Percentiles rank a stretch among this genome's conserved stretches.
phyloP scores from a whole-genome alignment of 352 stramenopile species.

The Pythium periplocum region DNA sequence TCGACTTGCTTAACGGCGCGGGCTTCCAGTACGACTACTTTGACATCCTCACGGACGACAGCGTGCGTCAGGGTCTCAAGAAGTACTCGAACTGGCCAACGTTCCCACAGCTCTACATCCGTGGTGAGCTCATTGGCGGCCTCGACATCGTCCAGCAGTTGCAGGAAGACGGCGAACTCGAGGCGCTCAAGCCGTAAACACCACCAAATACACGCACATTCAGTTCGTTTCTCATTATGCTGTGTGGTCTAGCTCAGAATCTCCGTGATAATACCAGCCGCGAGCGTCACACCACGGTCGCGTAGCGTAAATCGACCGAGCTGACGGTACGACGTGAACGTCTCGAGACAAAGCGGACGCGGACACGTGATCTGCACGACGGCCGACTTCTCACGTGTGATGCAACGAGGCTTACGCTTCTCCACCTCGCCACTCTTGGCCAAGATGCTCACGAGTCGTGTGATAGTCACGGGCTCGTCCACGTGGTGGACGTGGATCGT shows the following conservation, averaged over 20 bases:
- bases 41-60: constrained; percentile 96
- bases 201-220: too few species aligned
- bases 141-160: constrained; percentile 98
- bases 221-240: too few species aligned
- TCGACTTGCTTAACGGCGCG: constrained; percentile 89
- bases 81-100: constrained; percentile 98
- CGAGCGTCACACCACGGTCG: constrained; percentile 75
- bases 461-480: constrained; percentile 80
- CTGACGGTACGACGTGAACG: constrained; percentile 73
- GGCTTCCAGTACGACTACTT: constrained; percentile 94
- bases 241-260: constrained; percentile 45
- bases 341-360: constrained; percentile 75
- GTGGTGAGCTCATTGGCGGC: constrained; percentile 96
- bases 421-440: constrained; percentile 69
- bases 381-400: constrained; percentile 77
- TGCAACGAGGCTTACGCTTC: constrained; percentile 80
- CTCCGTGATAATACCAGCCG: constrained; percentile 81
- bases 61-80: constrained; percentile 96
- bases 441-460: constrained; percentile 70
- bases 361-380: constrained; percentile 81
- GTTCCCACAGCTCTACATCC: constrained; percentile 97
- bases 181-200: constrained; percentile 65
- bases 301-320: constrained; percentile 81
- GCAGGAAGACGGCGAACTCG: constrained; percentile 83
- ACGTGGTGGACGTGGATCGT: constrained; percentile 87